phyloP scores from a whole-genome alignment of 2,329 filamentous ascomycete genomes.

The Madurella mycetomatis region DNA sequence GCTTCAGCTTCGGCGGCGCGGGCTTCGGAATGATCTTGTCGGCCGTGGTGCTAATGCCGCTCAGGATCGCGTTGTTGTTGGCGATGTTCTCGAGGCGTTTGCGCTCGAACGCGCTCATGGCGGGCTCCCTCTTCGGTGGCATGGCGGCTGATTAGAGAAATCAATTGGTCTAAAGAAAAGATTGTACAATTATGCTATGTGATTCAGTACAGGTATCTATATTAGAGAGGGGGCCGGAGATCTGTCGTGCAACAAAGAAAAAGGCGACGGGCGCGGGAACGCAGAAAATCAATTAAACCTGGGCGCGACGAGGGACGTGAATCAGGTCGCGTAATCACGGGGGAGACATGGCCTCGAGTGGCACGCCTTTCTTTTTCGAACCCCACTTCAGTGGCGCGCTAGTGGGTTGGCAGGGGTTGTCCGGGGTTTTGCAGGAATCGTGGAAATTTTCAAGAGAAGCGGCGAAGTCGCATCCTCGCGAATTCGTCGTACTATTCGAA shows the following conservation, averaged over 20 bases:
- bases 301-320: slow-evolving; percentile 9
- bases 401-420: neutral
- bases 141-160: slow-evolving; percentile 32
- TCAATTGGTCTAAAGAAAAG: no score
- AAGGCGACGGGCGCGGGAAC: slow-evolving; percentile 10
- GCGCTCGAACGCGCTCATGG: slow-evolving; percentile 81
- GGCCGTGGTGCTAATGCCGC: slow-evolving; percentile 68
- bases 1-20: slow-evolving; percentile 37
- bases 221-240: neutral
- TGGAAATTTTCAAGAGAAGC: slow-evolving; percentile 7
- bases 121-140: slow-evolving; percentile 44
- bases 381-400: neutral
- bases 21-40: slow-evolving; percentile 63
- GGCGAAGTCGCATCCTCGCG: no score
- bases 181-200: no score
- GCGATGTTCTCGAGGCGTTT: slow-evolving; percentile 82
- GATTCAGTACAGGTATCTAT: neutral
- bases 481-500: no score
- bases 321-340: slow-evolving; percentile 24
- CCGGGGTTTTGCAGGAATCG: no score
- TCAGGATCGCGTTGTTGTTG: slow-evolving; percentile 74
- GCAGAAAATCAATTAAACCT: slow-evolving; percentile 22
- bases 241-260: neutral
- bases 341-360: slow-evolving; percentile 1
- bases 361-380: neutral